Conservation (phyloP, 352 stramenopile species). For the Thraustotheca clavata region DNA sequence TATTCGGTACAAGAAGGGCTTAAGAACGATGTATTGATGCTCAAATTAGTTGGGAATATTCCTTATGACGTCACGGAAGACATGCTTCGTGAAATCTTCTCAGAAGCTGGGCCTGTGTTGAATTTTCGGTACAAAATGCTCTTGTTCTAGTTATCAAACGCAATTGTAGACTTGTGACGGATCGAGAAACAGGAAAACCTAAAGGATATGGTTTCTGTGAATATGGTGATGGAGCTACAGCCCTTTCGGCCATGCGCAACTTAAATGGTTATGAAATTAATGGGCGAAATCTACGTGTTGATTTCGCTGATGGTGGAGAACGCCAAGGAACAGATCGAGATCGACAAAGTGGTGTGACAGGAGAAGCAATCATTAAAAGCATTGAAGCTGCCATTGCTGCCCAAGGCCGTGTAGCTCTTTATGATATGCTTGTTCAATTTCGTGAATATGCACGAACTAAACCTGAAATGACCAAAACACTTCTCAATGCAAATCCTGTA, state of each 20-base stretch:
- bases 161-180: constrained; percentile 54
- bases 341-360: constrained; percentile 28
- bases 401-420: constrained; percentile 66
- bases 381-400: constrained; percentile 65
- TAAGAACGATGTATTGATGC: not conserved
- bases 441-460: constrained; percentile 72
- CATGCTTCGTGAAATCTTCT: constrained; percentile 83
- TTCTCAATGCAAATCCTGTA: constrained; percentile 62
- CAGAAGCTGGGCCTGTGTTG: constrained; percentile 65
- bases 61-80: constrained; percentile 84
- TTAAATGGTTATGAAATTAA: constrained; percentile 81
- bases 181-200: constrained; percentile 73
- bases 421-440: constrained; percentile 72
- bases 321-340: constrained; percentile 11
- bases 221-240: constrained; percentile 75
- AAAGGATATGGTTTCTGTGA: constrained; percentile 85
- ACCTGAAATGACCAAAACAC: constrained; percentile 66
- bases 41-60: constrained; percentile 68
- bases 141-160: not conserved
- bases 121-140: constrained; percentile 60
- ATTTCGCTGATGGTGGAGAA: constrained; percentile 73
- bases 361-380: constrained; percentile 64
- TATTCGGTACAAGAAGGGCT: constrained; percentile 48
- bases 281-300: constrained; percentile 71
- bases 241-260: constrained; percentile 77